Conservation (phyloP, 192 early-diverging fungal species). For the Helicostylum pulchrum region DNA sequence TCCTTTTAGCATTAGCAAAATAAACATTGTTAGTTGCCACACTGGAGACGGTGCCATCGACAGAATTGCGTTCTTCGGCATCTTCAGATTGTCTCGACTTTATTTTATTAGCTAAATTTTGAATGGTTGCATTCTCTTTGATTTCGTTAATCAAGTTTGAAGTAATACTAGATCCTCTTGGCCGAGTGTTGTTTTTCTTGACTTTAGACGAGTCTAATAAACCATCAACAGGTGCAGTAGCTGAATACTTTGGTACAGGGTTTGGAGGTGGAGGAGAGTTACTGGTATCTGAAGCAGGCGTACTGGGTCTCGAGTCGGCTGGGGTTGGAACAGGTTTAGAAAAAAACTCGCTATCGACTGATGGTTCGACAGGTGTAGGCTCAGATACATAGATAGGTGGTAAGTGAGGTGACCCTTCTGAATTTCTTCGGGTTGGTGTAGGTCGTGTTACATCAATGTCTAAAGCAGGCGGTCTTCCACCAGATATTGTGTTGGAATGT, state of each 20-base stretch:
- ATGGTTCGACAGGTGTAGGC: not conserved
- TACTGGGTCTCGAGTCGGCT: not conserved
- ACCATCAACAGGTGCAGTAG: too few relatives aligned
- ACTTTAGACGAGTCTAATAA: too few relatives aligned
- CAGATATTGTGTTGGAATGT: constrained; percentile 21
- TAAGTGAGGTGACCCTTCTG: constrained; percentile 25
- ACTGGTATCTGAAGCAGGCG: not conserved
- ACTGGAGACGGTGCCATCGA: constrained; percentile 1
- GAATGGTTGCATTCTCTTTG: not conserved
- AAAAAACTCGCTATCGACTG: not conserved
- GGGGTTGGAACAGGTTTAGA: too few relatives aligned
- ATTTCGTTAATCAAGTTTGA: constrained; percentile 5
- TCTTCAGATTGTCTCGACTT: constrained; percentile 4
- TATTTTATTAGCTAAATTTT: constrained; percentile 11
- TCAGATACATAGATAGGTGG: constrained; percentile 6
- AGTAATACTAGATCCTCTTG: constrained; percentile 24
- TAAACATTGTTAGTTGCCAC: constrained; percentile 17
- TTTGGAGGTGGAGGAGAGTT: not conserved
- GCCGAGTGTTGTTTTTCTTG: not conserved
- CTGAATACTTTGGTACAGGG: not conserved
- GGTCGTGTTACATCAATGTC: constrained; percentile 10
- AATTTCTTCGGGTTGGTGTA: constrained; percentile 21
- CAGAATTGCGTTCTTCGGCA: not conserved
- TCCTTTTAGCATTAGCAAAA: constrained; percentile 43
- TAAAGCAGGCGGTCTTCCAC: constrained; percentile 1